Conservation (phyloP, 2,329 filamentous ascomycete genomes). For the Fusarium sp. region DNA sequence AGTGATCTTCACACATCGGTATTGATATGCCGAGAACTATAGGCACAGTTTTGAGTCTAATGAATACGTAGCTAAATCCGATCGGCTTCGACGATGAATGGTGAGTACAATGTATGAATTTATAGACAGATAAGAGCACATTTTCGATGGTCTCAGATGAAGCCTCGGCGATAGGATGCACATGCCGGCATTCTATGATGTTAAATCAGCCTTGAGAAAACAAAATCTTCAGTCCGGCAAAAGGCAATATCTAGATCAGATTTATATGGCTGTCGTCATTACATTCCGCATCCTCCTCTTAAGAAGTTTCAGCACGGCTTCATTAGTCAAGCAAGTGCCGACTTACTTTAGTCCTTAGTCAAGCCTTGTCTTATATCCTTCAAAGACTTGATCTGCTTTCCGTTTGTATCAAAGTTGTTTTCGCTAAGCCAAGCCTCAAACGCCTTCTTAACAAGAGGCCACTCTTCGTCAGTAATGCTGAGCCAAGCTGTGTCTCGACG, state of each 20-base stretch:
- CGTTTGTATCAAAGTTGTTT: slow-evolving; percentile 65
- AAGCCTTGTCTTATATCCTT: slow-evolving; percentile 41
- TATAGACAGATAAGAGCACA: not conserved
- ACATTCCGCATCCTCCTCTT: not conserved
- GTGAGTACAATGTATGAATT: not conserved
- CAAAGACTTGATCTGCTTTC: slow-evolving; percentile 60
- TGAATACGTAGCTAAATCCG: not conserved
- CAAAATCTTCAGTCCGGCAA: not conserved
- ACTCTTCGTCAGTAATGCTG: slow-evolving; percentile 67
- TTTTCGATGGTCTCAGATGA: not conserved
- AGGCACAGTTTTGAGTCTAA: not conserved
- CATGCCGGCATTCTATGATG: not conserved
- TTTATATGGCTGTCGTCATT: not conserved
- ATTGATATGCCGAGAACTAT: not conserved
- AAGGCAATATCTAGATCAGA: not conserved
- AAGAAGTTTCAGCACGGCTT: not conserved
- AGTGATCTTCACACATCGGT: not conserved
- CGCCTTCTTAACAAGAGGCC: slow-evolving; percentile 57
- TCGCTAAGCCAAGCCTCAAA: slow-evolving; percentile 65
- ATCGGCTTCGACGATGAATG: not conserved
- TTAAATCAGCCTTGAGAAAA: not conserved
- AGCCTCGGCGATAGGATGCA: too few species aligned
- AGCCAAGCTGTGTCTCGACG: slow-evolving; percentile 70
- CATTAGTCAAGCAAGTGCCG: not conserved
- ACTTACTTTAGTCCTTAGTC: not conserved